Evolutionary conservation across 768 basidiomycete genomes (phyloP).

Genomic region (Pleurotus djamor): DNA sequence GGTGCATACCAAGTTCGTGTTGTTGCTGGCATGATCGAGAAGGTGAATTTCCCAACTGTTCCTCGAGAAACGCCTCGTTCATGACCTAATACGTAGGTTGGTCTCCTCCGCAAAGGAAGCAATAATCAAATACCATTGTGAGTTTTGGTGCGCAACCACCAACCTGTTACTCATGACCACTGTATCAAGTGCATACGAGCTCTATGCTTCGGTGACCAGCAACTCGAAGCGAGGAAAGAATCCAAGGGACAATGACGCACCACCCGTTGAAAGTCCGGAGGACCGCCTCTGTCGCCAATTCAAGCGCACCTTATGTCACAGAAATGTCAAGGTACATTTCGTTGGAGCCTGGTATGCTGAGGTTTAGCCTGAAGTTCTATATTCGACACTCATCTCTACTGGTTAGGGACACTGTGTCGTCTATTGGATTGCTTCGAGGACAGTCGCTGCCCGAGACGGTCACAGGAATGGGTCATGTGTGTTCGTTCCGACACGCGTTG

Average conservation of each 20-base stretch:
- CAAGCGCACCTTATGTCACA: conserved; percentile 15
- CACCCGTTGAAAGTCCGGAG: neutral
- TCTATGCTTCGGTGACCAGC: conserved; percentile 15
- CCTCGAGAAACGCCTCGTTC: neutral
- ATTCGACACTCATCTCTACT: neutral
- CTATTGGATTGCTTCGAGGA: conserved; percentile 30
- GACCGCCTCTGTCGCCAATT: conserved; percentile 7
- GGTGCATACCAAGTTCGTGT: conserved; percentile 45
- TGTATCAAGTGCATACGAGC: conserved; percentile 29
- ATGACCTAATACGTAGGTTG: conserved; percentile 26
- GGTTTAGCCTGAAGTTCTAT: too few relatives aligned
- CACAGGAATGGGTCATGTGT: conserved; percentile 25
- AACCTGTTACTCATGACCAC: neutral
- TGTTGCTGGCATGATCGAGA: conserved; percentile 41
- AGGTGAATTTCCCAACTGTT: conserved; percentile 15
- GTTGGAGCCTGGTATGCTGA: conserved; percentile 38
- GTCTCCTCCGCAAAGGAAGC: conserved; percentile 37
- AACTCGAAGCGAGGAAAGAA: too few relatives aligned
- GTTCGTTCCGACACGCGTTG: conserved; percentile 42
- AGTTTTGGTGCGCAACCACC: neutral
- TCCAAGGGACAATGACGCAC: too few relatives aligned
- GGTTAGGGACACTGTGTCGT: conserved; percentile 45
- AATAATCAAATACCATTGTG: conserved; percentile 37
- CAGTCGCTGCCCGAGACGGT: conserved; percentile 27
- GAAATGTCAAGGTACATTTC: conserved; percentile 36